These are phyloP conservation scores for Epipyxis sp. DNA, from an alignment of 108 stramenopile genomes.

Conservation along the genomic window DNA sequence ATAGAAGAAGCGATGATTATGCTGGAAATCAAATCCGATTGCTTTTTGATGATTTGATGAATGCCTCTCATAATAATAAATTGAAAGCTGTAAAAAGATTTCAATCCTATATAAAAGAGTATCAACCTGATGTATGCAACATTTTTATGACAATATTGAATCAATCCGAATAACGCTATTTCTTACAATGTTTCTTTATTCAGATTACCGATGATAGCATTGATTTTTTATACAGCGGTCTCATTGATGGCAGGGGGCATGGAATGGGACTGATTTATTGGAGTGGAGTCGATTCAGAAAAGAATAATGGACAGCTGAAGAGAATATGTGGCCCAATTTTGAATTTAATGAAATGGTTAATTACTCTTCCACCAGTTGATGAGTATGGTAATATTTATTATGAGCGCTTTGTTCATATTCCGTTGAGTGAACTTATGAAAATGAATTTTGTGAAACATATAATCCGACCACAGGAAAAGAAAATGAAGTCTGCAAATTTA, in stretches of 20 bases:
- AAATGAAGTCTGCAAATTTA: not conserved
- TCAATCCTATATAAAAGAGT: slow-evolving; percentile 2
- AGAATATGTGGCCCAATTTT: slow-evolving; percentile 19
- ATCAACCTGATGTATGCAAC: slow-evolving; percentile 12
- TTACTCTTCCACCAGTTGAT: too few species aligned
- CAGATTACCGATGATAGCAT: slow-evolving; percentile 28
- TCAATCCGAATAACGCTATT: not conserved
- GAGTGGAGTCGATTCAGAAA: slow-evolving; percentile 12
- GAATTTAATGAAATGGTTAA: not conserved
- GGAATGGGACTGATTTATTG: slow-evolving; percentile 15
- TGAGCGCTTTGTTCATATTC: slow-evolving; percentile 7
- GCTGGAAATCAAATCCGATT: slow-evolving; percentile 32
- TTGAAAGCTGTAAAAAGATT: not conserved
- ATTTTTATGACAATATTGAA: not conserved
- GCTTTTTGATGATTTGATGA: slow-evolving; percentile 23
- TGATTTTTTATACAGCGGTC: not conserved
- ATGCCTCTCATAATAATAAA: not conserved
- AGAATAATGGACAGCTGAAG: slow-evolving; percentile 24
- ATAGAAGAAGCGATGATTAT: slow-evolving; percentile 24
- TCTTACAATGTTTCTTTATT: not conserved
- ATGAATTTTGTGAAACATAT: slow-evolving; percentile 31
- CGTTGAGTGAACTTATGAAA: not conserved
- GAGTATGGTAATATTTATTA: slow-evolving; percentile 5
- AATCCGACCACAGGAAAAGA: not conserved
- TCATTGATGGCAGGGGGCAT: not conserved